phyloP scores from a whole-genome alignment of 108 stramenopile genomes.

The Discostella stelligeroides region DNA sequence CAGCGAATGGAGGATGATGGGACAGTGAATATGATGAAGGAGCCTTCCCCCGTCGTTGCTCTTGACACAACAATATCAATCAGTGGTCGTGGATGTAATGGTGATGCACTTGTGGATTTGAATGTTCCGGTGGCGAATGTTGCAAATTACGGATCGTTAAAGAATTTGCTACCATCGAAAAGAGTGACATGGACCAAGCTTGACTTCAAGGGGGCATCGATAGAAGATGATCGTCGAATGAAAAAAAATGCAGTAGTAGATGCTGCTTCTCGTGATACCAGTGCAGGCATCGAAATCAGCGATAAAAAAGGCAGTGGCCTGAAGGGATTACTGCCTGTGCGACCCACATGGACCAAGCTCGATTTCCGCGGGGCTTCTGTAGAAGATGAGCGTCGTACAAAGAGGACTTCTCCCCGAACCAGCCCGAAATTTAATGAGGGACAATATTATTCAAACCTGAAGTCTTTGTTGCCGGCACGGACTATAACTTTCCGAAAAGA shows the following conservation, averaged over 20 bases:
- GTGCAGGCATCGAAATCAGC: not conserved
- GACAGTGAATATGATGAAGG: slow-evolving; percentile 23
- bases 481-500: not conserved
- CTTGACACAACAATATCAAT: not conserved
- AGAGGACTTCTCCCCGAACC: not conserved
- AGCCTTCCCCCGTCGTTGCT: not conserved
- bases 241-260: slow-evolving; percentile 4
- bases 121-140: not conserved
- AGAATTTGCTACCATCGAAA: slow-evolving; percentile 23
- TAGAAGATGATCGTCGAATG: slow-evolving; percentile 37
- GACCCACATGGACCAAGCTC: slow-evolving; percentile 32
- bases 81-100: not conserved
- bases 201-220: slow-evolving; percentile 38
- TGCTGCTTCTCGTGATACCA: not conserved
- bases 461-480: slow-evolving; percentile 18
- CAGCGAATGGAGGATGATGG: slow-evolving; percentile 46
- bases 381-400: slow-evolving; percentile 31
- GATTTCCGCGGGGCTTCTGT: slow-evolving; percentile 36
- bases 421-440: slow-evolving; percentile 7
- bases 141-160: slow-evolving; percentile 17
- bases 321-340: slow-evolving; percentile 22
- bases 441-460: slow-evolving; percentile 30
- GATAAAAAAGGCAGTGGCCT: slow-evolving; percentile 5
- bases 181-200: slow-evolving; percentile 32
- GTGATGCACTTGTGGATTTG: not conserved